These are phyloP conservation scores for Chlorella sp. DNA, from an alignment of 139 green algal species.

Conservation along the genomic window DNA sequence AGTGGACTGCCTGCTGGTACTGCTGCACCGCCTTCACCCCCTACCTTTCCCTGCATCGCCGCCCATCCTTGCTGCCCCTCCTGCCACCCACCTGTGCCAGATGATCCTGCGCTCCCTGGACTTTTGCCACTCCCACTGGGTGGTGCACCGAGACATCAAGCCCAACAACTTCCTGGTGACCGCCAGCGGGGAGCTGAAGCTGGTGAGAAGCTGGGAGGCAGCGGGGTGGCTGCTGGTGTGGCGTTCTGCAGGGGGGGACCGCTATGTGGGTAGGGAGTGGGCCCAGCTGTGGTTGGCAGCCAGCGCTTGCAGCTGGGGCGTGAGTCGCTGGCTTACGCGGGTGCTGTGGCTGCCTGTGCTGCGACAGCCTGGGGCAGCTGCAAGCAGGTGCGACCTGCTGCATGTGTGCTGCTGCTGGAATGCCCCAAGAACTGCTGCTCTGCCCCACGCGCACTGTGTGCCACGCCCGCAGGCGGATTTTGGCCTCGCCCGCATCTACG, in stretches of 20 bases:
- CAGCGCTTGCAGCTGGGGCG: too few species aligned
- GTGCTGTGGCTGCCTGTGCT: too few species aligned
- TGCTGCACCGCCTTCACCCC: neutral
- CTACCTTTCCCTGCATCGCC: neutral
- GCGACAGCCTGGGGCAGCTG: too few species aligned
- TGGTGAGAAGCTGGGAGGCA: conserved; percentile 43
- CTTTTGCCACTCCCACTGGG: conserved; percentile 78
- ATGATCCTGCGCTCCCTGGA: conserved; percentile 73
- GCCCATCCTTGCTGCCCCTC: neutral
- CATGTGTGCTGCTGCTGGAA: too few species aligned
- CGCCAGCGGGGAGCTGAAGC: conserved; percentile 75
- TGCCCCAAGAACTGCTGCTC: neutral
- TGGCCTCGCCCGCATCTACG: conserved; percentile 82
- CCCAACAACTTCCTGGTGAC: conserved; percentile 90
- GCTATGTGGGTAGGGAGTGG: too few species aligned
- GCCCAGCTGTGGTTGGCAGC: too few species aligned
- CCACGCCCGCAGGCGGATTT: conserved; percentile 76
- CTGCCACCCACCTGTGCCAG: neutral
- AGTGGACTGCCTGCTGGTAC: too few species aligned
- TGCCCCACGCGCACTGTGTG: neutral
- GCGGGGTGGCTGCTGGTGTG: neutral
- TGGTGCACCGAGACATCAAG: conserved; percentile 92
- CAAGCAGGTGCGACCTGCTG: neutral
- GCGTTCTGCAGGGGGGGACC: neutral
- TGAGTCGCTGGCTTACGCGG: too few species aligned